Percentiles rank a stretch among this genome's conserved stretches.
Evolutionary conservation across 2,329 filamentous ascomycete species (phyloP).

Genomic region (Fusarium verrucosum): DNA sequence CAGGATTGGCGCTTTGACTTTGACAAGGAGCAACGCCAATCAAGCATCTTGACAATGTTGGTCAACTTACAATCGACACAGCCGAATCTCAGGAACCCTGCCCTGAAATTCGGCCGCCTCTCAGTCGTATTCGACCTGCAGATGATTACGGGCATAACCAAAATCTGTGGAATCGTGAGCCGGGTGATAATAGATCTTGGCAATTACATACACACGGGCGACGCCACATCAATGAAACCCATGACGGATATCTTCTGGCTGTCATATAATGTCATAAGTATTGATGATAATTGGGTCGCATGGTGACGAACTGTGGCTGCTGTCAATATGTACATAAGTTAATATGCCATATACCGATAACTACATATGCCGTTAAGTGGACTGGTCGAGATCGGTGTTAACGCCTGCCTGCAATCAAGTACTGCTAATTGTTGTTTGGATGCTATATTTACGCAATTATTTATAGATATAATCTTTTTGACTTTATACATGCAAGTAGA

Average conservation of each 20-base stretch:
- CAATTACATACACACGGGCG: not conserved
- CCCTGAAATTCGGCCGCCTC: not conserved
- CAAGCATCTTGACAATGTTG: not conserved
- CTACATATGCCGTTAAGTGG: not conserved
- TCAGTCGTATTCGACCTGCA: not conserved
- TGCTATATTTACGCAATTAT: no score
- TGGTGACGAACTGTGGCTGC: not conserved
- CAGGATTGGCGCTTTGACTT: not conserved
- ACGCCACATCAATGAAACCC: not conserved
- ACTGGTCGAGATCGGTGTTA: no score
- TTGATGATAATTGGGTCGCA: no score
- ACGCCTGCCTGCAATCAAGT: no score
- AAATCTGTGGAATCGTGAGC: not conserved
- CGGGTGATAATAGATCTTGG: not conserved
- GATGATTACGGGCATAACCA: not conserved
- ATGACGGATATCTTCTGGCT: not conserved
- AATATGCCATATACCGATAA: not conserved
- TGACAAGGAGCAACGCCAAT: not conserved
- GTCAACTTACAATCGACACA: not conserved
- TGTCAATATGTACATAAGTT: not conserved
- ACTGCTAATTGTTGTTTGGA: no score
- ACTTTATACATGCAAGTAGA: no score
- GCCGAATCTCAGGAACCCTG: not conserved
- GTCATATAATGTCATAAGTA: no score
- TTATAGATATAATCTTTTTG: no score